Conservation (phyloP, 495 filamentous ascomycete genomes). For the Trichoderma erinaceum region DNA sequence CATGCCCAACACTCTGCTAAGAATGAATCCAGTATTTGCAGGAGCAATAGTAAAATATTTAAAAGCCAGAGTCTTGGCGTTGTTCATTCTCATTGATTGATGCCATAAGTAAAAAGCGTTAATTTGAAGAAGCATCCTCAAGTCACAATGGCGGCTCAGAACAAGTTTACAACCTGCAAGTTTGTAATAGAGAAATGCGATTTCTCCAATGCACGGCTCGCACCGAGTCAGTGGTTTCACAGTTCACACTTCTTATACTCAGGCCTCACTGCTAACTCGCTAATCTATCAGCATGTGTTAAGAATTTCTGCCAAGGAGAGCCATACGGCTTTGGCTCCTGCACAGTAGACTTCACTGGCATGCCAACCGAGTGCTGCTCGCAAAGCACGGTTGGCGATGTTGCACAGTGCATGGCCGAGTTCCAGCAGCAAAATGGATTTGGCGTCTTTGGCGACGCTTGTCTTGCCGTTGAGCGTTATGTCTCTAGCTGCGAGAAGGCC, state of each 20-base stretch:
- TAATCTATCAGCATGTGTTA: not conserved
- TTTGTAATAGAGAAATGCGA: slow-evolving; percentile 2
- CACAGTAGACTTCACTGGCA: not conserved
- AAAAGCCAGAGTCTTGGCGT: not conserved
- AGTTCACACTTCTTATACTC: not conserved
- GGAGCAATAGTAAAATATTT: not conserved
- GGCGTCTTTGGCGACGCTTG: not conserved
- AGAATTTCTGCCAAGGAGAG: slow-evolving; percentile 4
- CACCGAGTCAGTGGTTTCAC: not conserved
- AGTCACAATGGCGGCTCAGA: not conserved
- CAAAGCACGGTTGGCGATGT: slow-evolving; percentile 9
- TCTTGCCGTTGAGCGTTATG: not conserved
- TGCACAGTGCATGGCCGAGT: slow-evolving; percentile 7
- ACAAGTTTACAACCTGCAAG: not conserved
- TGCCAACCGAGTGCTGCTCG: slow-evolving; percentile 8
- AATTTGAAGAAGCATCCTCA: not conserved
- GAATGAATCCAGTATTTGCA: too few relatives aligned
- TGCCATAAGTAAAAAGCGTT: not conserved
- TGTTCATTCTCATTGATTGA: not conserved
- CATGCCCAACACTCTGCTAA: too few relatives aligned
- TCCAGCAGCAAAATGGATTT: slow-evolving; percentile 4
- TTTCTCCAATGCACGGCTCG: not conserved
- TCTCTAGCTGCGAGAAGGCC: not conserved
- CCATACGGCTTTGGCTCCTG: slow-evolving; percentile 13
- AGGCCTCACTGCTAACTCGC: not conserved